A percentile compares a stretch with the other conserved stretches of the same genome.
Conservation (phyloP, 2,329 filamentous ascomycete genomes). For the Raffaelea albimanens region DNA sequence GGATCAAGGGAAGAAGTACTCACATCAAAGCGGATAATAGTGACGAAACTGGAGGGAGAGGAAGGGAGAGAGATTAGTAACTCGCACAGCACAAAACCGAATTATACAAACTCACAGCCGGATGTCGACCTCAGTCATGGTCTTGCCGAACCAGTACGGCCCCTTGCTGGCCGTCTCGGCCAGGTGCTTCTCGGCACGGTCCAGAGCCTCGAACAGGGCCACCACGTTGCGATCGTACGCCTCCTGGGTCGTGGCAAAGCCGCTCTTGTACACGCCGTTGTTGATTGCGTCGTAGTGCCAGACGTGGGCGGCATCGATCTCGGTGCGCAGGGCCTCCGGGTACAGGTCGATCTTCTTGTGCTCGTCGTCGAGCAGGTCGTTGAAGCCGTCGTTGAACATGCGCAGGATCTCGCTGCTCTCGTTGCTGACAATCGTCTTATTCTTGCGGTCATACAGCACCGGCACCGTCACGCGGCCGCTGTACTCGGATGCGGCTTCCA, state of each 20-base stretch:
- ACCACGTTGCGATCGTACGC: slow-evolving; percentile 70
- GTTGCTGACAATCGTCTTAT: slow-evolving; percentile 74
- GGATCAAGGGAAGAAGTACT: slow-evolving; percentile 12
- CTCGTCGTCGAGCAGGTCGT: slow-evolving; percentile 54
- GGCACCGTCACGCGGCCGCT: slow-evolving; percentile 79
- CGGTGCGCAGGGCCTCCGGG: slow-evolving; percentile 48
- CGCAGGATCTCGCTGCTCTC: slow-evolving; percentile 88
- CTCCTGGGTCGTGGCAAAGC: slow-evolving; percentile 75
- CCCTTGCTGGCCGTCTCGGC: slow-evolving; percentile 25
- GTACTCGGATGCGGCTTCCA: slow-evolving; percentile 62
- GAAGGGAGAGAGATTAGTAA: not conserved
- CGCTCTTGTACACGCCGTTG: slow-evolving; percentile 65
- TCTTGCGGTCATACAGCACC: slow-evolving; percentile 71
- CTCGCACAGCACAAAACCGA: not conserved
- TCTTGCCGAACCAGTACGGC: slow-evolving; percentile 66
- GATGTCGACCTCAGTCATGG: slow-evolving; percentile 74
- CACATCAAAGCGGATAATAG: slow-evolving; percentile 62
- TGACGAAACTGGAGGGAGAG: slow-evolving; percentile 47
- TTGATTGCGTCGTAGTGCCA: slow-evolving; percentile 74
- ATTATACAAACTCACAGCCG: slow-evolving; percentile 43
- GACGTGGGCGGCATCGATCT: slow-evolving; percentile 68
- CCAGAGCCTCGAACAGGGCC: slow-evolving; percentile 66
- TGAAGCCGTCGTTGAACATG: slow-evolving; percentile 78
- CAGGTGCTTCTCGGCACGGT: slow-evolving; percentile 67
- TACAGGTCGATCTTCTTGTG: slow-evolving; percentile 57